Evolutionary conservation across 352 stramenopile species (phyloP), one percentile per base, ranked within the genome.

Genomic region (Discostella stelligera): DNA sequence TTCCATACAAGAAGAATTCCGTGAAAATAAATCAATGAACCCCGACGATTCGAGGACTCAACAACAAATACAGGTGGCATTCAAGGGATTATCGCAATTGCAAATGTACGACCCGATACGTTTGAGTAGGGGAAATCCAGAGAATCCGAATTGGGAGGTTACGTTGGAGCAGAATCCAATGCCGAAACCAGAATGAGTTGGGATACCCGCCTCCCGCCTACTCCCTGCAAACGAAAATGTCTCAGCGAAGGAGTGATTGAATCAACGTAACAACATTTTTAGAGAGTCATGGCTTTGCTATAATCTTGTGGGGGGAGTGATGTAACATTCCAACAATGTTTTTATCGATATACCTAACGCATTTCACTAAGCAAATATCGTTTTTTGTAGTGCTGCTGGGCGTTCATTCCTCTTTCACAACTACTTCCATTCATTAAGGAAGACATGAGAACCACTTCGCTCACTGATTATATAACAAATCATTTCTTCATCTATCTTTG

Each of bases 91-190:
- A 41, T 53, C 27, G 27, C 87, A 92, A 73, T 59, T 92, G 18
- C 73, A 71, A 66, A 87, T 91, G 82, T 92, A 87, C 66, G 83
- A 92, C 78, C 48, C 66, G 13, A 66, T 66, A 50, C 49, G 58
- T 44, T 74, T 83, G 60, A 83, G 60, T 39, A 77, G 71, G 41
- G 79, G 79, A 2, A 79, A 81, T 63, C 58, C 53, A 25, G 59
- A 83, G 4, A 85, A 54, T 74, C 55, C 79, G 0, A 90, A 88
- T 77, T 92, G 87, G 84, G 77, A 80, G 44, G 83, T 92, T 13
- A 79, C 74, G 14, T 69, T 92, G 37, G 84, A 92, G 73, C 82
- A 90, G 62, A 92, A 92, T 85, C 87, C 87, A 46, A 90, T 92
- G 62, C 87, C 87, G 3, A 90, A 89, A 74, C 83, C 48, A 56